Base-by-base conservation (phyloP, 441 rosid species). In the Mallotus repandus region DNA sequence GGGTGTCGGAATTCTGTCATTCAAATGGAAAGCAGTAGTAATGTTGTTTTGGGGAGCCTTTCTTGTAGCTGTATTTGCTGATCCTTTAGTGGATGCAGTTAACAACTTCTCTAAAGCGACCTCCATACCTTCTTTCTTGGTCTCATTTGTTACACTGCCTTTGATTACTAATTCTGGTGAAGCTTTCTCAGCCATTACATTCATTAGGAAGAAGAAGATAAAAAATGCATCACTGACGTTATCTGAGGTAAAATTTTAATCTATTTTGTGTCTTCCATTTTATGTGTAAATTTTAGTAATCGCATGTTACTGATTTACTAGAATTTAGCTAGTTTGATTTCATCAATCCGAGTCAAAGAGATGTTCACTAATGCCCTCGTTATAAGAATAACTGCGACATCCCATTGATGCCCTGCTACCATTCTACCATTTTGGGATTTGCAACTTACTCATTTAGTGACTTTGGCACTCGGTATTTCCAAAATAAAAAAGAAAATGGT, bases 141-240 rank as follows among this genome's bases (percentile, higher is more conserved):
- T 91, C 80, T 91, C 98, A 13, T 94, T 91, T 77, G 85, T 94
- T 19, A 93, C 69, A 22, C 83, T 94, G 77, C 97, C 98, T 9
- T 71, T 92, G 77, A 97, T 96, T 58, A 94, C 97, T 74, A 91
- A 90, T 69, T 84, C 93, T 13, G 86, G 98, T 76, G 98, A 94
- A 86, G 91, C 96, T 1, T 90, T 90, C 43, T 89, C 98, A 12
- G 91, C 94, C 49, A 89, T 91, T 63, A 88, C 88, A 59, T 88
- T 89, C 15, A 85, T 96, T 46, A 81, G 82, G 53, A 95, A 95
- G 13, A 91, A 94, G 77, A 87, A 83, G 86, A 70, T 63, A 70
- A 82, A 78, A 72, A 88, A 94, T 3, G 75, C 97, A 66, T 94
- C 98, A 2, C 79, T 91, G 61, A 88, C 97, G 65, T 90, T 88